Evolutionary conservation across 768 basidiomycete species (phyloP), one percentile per base, ranked within the genome.

Genomic region (Hirschioporus abietinus): DNA sequence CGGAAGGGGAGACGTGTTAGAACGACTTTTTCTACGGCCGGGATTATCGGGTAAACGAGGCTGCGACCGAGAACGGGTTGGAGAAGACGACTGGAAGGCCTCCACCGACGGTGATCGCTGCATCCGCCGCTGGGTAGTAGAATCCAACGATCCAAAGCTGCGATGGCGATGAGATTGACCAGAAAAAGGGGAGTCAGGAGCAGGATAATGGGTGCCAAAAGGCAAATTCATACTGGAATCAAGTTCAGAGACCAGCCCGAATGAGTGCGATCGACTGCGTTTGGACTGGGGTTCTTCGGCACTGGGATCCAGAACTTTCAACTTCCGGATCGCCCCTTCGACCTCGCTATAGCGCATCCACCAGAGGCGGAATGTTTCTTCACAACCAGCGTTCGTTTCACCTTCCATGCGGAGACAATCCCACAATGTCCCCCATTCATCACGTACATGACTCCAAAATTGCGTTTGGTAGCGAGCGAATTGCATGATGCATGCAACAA

Each of bases 361-460:
- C 92, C 92, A 94, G 10, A 92, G 89, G 0, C 80, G 80, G 27
- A 87, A 72, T 24, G 92, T 93, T 79, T 93, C 92, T 9, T 81
- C 82, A 6, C 82, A 82, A 7, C 86, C 88, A 0, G 83, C 86
- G 68, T 88, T 88, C 70, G 74, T 73, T 68, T 79, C 79, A 1
- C 87, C 88, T 23, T 90, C 90, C 4, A 89, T 86, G 10, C 83
- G 78, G n/a, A 91, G 76, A 73, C 89, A 90, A 67, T 93, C 90
- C 92, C 92, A 94, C n/a, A 94, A 76, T n/a, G 87, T 88, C 1
- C 80, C 83, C 92, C 92, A 94, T 30, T 83, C 79, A 63, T 86
- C 85, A 58, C 83, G 80, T 7, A 90, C 82, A 52, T 84, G 84
- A 18, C 74, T 67, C 79, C 86, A 93, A 71, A 89, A 90, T 25